Evolutionary conservation across 2,329 filamentous ascomycete species (phyloP).

Genomic region (Colletotrichum liriopes): DNA sequence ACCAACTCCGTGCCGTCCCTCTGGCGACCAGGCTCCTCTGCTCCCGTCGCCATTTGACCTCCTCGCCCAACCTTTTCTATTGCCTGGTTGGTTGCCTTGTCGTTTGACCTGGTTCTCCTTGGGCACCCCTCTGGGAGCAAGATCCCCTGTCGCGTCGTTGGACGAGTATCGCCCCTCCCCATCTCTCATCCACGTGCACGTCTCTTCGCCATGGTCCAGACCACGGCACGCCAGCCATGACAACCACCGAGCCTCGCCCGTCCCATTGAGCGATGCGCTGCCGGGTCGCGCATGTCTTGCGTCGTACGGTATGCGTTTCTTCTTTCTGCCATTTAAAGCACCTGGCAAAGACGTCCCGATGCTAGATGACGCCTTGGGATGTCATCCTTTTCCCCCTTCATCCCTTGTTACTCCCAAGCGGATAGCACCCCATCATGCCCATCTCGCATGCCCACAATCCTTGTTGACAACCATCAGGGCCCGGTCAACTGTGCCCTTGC

Average conservation of each 20-base stretch:
- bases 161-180: neutral
- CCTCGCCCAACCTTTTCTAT: neutral
- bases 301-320: neutral
- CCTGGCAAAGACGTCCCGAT: neutral
- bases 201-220: neutral
- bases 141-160: neutral
- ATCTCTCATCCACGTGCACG: neutral
- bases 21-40: neutral
- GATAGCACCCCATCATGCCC: neutral
- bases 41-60: neutral
- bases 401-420: neutral
- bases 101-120: neutral
- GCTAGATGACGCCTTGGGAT: neutral
- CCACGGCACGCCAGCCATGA: neutral
- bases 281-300: neutral
- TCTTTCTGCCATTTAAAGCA: neutral
- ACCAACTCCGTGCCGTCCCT: neutral
- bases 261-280: neutral
- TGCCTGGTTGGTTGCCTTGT: neutral
- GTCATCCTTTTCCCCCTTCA: neutral
- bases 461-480: neutral
- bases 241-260: neutral
- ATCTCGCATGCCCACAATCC: neutral
- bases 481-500: conserved; percentile 15
- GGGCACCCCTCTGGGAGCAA: neutral